Conservation (phyloP, 1,139 yeast species). For the Yamadazyma atlantica region DNA sequence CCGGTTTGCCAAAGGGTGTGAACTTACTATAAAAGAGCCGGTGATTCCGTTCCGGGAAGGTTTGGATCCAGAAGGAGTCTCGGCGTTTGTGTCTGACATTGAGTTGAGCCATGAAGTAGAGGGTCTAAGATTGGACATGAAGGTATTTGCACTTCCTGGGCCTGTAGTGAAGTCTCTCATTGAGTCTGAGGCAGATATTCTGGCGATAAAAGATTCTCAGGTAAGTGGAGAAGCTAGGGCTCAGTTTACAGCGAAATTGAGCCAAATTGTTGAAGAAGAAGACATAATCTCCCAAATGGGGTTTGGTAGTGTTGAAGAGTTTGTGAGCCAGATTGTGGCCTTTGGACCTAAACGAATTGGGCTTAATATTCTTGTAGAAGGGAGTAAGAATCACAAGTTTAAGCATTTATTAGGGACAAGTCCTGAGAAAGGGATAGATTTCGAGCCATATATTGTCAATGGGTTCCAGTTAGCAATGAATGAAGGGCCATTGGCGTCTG, state of each 20-base stretch:
- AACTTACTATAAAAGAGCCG: conserved; percentile 84
- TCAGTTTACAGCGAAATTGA: conserved; percentile 31
- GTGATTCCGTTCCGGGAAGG: conserved; percentile 96
- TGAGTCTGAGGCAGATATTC: conserved; percentile 41
- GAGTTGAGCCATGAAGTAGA: conserved; percentile 31
- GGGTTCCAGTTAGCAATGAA: conserved; percentile 84
- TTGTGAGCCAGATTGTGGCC: conserved; percentile 51
- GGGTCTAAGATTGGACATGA: conserved; percentile 51
- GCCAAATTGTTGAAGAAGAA: conserved; percentile 24
- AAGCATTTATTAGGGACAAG: conserved; percentile 23
- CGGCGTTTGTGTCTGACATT: conserved; percentile 18
- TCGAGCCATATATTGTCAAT: conserved; percentile 67
- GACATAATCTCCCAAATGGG: conserved; percentile 14
- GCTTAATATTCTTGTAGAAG: conserved; percentile 70
- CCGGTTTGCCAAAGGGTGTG: conserved; percentile 84
- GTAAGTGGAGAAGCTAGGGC: conserved; percentile 7
- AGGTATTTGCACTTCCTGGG: conserved; percentile 58
- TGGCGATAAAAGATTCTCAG: conserved; percentile 20
- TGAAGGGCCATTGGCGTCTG: conserved; percentile 88
- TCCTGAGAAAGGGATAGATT: conserved; percentile 37
- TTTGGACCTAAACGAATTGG: conserved; percentile 83
- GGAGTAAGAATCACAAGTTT: conserved; percentile 35
- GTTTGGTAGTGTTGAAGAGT: conserved; percentile 20
- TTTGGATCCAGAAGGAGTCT: conserved; percentile 31
- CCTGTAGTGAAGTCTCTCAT: conserved; percentile 51